A percentile compares a stretch with the other conserved stretches of the same genome.
Conservation (phyloP, 2,329 filamentous ascomycete genomes). For the Colletotrichum sp. region DNA sequence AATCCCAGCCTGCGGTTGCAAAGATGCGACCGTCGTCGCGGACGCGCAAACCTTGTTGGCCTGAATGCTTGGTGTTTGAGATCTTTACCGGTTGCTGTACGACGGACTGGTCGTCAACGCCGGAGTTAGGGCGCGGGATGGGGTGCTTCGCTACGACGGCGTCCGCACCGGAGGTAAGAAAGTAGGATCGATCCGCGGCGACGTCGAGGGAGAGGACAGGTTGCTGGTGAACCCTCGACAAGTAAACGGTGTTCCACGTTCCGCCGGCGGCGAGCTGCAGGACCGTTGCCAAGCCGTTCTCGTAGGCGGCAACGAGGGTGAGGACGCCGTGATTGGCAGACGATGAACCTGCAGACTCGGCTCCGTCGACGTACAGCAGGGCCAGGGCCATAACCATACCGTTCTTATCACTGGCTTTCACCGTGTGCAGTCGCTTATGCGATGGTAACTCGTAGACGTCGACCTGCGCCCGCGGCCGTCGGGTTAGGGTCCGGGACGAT, state of each 20-base stretch:
- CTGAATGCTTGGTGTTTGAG: constrained; percentile 83
- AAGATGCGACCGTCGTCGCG: constrained; percentile 84
- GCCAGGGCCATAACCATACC: constrained; percentile 91
- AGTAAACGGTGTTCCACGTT: constrained; percentile 63
- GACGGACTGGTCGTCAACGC: not conserved
- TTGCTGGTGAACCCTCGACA: constrained; percentile 73
- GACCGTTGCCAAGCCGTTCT: constrained; percentile 79
- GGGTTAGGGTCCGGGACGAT: constrained; percentile 5
- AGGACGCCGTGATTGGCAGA: constrained; percentile 38
- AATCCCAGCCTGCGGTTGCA: constrained; percentile 93
- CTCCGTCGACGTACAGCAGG: constrained; percentile 56
- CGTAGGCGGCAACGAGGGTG: constrained; percentile 78
- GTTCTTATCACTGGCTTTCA: constrained; percentile 54
- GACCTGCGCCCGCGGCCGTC: constrained; percentile 50
- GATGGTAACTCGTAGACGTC: constrained; percentile 86
- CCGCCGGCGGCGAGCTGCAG: constrained; percentile 54
- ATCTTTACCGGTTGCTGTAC: constrained; percentile 58
- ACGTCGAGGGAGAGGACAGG: constrained; percentile 79
- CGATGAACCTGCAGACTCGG: constrained; percentile 1
- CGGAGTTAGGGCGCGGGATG: constrained; percentile 46
- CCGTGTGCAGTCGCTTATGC: constrained; percentile 69
- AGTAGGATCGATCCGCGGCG: constrained; percentile 56
- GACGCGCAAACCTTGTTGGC: constrained; percentile 81
- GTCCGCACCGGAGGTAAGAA: constrained; percentile 85
- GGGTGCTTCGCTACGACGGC: constrained; percentile 79